These are phyloP conservation scores for Paramecium pentaurelia DNA, from an alignment of 73 alveolate genomes.

Conservation along the genomic window DNA sequence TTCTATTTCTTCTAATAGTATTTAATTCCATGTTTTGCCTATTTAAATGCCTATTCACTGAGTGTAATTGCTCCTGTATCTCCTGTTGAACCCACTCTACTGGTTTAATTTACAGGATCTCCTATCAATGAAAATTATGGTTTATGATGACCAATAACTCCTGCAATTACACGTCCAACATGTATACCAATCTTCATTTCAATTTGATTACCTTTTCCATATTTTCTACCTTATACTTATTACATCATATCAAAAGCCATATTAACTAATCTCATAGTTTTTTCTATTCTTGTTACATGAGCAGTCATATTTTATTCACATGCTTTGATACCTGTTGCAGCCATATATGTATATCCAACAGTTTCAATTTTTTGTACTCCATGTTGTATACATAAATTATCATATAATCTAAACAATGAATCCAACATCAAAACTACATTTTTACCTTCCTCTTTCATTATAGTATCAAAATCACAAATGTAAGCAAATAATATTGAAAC, in stretches of 20 bases:
- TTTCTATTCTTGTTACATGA: slow-evolving; percentile 29
- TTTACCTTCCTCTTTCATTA: slow-evolving; percentile 51
- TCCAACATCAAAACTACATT: slow-evolving; percentile 54
- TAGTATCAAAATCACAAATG: slow-evolving; percentile 55
- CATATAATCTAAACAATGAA: slow-evolving; percentile 66
- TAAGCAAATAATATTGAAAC: slow-evolving; percentile 55
- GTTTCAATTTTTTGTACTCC: slow-evolving; percentile 74
- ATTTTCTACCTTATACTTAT: slow-evolving; percentile 32
- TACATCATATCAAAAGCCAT: slow-evolving; percentile 57
- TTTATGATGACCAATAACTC: slow-evolving; percentile 95
- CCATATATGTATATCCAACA: slow-evolving; percentile 85
- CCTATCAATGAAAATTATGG: slow-evolving; percentile 95
- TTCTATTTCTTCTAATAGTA: background rate
- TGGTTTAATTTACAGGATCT: slow-evolving; percentile 90
- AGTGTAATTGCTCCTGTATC: slow-evolving; percentile 44
- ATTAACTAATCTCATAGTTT: slow-evolving; percentile 54
- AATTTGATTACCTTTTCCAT: slow-evolving; percentile 51
- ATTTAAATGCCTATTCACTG: slow-evolving; percentile 8
- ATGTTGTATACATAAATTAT: slow-evolving; percentile 70
- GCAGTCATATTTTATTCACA: slow-evolving; percentile 67
- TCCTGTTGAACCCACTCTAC: slow-evolving; percentile 89
- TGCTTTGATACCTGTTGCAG: slow-evolving; percentile 77
- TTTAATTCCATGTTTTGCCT: slow-evolving; percentile 23
- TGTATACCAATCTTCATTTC: slow-evolving; percentile 93
- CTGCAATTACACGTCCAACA: slow-evolving; percentile 95